Evolutionary conservation across 257 asterid genomes (phyloP), one percentile per base, ranked within the genome.

Genomic region (Fraxinus americana): DNA sequence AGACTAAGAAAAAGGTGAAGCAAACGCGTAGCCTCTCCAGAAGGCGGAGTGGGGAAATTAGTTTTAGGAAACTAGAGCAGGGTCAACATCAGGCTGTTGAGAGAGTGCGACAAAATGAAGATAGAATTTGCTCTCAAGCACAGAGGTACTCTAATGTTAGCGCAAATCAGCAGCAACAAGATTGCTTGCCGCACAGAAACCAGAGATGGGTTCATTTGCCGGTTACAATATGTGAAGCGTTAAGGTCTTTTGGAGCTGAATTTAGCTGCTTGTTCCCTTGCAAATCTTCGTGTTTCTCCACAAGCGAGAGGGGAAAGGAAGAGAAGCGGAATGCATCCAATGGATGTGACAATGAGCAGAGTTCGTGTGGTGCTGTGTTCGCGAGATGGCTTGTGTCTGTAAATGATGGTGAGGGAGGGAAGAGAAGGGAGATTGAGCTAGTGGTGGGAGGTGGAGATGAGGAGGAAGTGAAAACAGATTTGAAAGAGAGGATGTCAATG

Each of bases 131-230:
- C 38, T 1, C 63, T 2, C 85, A 71, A 80, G 63, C 80, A 19
- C 84, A 80, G 34, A 83, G 86, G 78, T 41, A 41, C 48, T 41
- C 48, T 41, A 11, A 41, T 0, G 23, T 19, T 14, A 45, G 89
- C 11, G 85, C 77, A n/a, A 90, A 87, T 80, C 63, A 17, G 63
- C 63, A 66, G 41, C 75, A 70, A 70, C 90, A 81, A 54, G 97
- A 88, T 34, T 88, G 93, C 27, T 63, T 75, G 87, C 86, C 87
- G 4, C 92, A 90, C 77, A 78, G 96, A 81, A 91, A 91, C 34
- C 98, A 94, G 84, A 90, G 92, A 30, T 95, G 99, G 99, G 97
- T 92, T 21, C 97, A 95, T 77, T 80, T 95, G 78, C 99, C 99
- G 0, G 71, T 91, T 23, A 90, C 99, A 4, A 89, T 95, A 61